phyloP scores from a whole-genome alignment of 352 stramenopile genomes.

The Globisporangium middletonii region DNA sequence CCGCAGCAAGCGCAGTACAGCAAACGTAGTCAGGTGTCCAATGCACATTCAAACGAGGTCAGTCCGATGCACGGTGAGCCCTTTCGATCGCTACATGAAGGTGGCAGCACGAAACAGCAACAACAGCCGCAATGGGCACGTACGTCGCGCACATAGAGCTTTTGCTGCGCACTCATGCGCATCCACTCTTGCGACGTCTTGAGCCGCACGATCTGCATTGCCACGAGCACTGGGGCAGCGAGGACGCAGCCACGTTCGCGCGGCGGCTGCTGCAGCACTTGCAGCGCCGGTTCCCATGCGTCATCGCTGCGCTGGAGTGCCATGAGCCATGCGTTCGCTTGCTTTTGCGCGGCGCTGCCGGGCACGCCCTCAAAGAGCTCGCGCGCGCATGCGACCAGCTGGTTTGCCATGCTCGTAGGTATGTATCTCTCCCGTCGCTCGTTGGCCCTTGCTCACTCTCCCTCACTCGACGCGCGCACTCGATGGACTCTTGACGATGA shows the following conservation, averaged over 20 bases:
- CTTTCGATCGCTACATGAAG: neutral
- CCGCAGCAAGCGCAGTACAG: neutral
- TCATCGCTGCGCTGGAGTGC: slow-evolving; percentile 48
- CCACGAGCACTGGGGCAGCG: slow-evolving; percentile 41
- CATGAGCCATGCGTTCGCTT: slow-evolving; percentile 70
- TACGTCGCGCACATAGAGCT: slow-evolving; percentile 40
- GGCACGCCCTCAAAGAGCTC: slow-evolving; percentile 62
- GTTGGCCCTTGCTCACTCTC: neutral
- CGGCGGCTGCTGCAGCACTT: slow-evolving; percentile 37
- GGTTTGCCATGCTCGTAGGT: slow-evolving; percentile 21
- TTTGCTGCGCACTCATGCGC: slow-evolving; percentile 25
- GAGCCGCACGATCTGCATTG: slow-evolving; percentile 61
- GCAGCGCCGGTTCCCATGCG: slow-evolving; percentile 49
- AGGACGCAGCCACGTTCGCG: slow-evolving; percentile 14
- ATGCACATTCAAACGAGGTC: slow-evolving; percentile 1
- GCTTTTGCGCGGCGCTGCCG: slow-evolving; percentile 41
- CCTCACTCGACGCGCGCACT: neutral
- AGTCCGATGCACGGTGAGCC: neutral
- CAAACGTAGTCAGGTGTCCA: slow-evolving; percentile 6
- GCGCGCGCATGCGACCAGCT: slow-evolving; percentile 47
- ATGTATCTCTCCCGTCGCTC: neutral
- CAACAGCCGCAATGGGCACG: neutral
- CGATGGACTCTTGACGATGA: no score
- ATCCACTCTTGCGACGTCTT: slow-evolving; percentile 58
- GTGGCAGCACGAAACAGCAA: neutral